Evolutionary conservation across 352 stramenopile genomes (phyloP).

Genomic region (Globisporangium apiculatum): DNA sequence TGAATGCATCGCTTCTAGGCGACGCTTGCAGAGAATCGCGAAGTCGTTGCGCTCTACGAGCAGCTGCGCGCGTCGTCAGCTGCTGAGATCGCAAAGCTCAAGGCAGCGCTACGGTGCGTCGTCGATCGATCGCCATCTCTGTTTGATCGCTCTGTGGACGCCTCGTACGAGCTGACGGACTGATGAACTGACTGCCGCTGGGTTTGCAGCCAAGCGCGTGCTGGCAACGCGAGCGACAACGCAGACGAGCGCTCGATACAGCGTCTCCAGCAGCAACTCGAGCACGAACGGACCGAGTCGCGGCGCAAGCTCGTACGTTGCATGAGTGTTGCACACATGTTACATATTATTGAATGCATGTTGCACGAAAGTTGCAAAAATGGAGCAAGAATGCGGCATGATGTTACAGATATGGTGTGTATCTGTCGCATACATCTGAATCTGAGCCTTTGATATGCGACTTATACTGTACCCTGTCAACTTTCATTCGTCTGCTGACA

Average conservation of each 20-base stretch:
- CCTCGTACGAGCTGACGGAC: not conserved
- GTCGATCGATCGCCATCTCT: not conserved
- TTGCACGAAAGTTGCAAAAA: too few species aligned
- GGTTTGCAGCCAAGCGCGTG: conserved; percentile 3
- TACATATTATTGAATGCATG: not conserved
- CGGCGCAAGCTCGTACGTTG: conserved; percentile 26
- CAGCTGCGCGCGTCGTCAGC: conserved; percentile 53
- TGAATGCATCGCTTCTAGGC: conserved; percentile 15
- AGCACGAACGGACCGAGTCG: conserved; percentile 33
- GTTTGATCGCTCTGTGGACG: not conserved
- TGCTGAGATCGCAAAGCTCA: conserved; percentile 35
- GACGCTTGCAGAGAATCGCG: conserved; percentile 66
- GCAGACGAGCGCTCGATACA: conserved; percentile 1
- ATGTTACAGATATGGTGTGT: too few species aligned
- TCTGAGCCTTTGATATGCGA: not conserved
- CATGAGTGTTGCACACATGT: not conserved
- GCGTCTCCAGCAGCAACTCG: conserved; percentile 11
- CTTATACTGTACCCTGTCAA: not conserved
- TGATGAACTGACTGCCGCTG: not conserved
- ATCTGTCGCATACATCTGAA: too few species aligned
- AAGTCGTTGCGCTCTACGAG: conserved; percentile 66
- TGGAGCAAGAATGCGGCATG: too few species aligned
- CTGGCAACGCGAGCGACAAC: not conserved
- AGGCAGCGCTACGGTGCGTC: conserved; percentile 46
- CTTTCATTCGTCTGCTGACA: not conserved